Conservation (phyloP, 768 basidiomycete genomes). For the Boletus barrowsii region DNA sequence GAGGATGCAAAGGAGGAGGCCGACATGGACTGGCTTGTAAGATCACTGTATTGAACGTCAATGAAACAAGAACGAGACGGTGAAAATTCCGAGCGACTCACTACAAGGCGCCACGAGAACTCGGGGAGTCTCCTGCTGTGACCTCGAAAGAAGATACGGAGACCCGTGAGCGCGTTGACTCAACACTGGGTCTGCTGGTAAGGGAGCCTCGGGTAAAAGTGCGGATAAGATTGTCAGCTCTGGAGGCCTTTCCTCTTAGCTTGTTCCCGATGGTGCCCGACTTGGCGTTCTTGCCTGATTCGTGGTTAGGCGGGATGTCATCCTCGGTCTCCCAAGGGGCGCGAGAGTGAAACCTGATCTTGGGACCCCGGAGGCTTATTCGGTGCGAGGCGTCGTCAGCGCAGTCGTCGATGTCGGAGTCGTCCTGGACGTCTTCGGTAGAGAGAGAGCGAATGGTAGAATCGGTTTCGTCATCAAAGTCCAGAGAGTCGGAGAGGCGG, state of each 20-base stretch:
- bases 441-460: slow-evolving; percentile 29
- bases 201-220: slow-evolving; percentile 45
- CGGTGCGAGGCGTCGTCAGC: slow-evolving; percentile 47
- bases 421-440: slow-evolving; percentile 33
- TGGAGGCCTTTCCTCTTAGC: slow-evolving; percentile 28
- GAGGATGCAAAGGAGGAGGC: slow-evolving; percentile 45
- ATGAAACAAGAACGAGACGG: neutral
- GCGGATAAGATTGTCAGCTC: slow-evolving; percentile 40
- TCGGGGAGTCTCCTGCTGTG: slow-evolving; percentile 47
- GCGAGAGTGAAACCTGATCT: slow-evolving; percentile 76
- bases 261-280: slow-evolving; percentile 30
- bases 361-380: slow-evolving; percentile 77
- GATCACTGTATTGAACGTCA: slow-evolving; percentile 39
- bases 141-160: slow-evolving; percentile 61
- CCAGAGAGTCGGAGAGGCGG: slow-evolving; percentile 46
- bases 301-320: slow-evolving; percentile 43
- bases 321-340: slow-evolving; percentile 79
- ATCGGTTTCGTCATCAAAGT: slow-evolving; percentile 51
- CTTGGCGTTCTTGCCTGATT: slow-evolving; percentile 38
- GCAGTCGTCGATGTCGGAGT: slow-evolving; percentile 35
- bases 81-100: slow-evolving; percentile 35
- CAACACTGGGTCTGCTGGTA: slow-evolving; percentile 56
- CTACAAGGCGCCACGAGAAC: slow-evolving; percentile 56
- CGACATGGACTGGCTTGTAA: slow-evolving; percentile 61
- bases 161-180: slow-evolving; percentile 54